Percentiles rank a stretch among this genome's conserved stretches.
Conservation (phyloP, 176 grass and related monocot species). For the Aegilops umbellulata region DNA sequence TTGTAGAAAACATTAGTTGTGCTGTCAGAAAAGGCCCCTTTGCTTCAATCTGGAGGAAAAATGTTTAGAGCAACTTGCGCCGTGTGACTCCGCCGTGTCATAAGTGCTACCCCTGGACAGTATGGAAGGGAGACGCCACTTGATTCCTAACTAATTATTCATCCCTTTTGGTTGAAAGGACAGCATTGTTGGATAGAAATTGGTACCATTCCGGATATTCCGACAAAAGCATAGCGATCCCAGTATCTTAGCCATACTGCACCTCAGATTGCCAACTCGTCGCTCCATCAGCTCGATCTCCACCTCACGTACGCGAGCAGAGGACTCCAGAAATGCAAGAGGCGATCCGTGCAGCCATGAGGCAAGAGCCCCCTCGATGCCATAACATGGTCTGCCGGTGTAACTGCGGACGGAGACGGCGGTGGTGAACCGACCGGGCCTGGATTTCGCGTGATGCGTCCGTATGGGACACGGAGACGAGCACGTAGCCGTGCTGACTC, state of each 20-base stretch:
- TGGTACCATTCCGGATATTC: slow-evolving; percentile 24
- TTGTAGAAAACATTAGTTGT: background rate
- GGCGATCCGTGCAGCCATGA: too few species aligned
- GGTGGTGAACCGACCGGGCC: background rate
- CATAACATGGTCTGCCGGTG: background rate
- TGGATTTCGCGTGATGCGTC: background rate
- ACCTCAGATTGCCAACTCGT: background rate
- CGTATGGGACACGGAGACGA: background rate
- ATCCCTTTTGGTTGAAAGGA: slow-evolving; percentile 1
- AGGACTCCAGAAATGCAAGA: background rate
- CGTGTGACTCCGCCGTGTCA: background rate
- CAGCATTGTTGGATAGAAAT: slow-evolving; percentile 5
- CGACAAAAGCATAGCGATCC: background rate
- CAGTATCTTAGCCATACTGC: background rate
- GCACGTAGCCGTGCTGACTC: slow-evolving; percentile 36
- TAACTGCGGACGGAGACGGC: slow-evolving; percentile 30
- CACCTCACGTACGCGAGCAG: background rate
- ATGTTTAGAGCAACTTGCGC: background rate
- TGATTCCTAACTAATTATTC: background rate
- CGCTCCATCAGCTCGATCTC: background rate
- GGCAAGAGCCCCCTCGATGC: too few species aligned
- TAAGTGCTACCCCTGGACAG: background rate
- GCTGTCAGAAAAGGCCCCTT: background rate
- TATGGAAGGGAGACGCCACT: background rate
- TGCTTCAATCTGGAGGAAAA: background rate